Evolutionary conservation across 1,139 yeast species (phyloP).

Genomic region (Kluyveromyces sp.): DNA sequence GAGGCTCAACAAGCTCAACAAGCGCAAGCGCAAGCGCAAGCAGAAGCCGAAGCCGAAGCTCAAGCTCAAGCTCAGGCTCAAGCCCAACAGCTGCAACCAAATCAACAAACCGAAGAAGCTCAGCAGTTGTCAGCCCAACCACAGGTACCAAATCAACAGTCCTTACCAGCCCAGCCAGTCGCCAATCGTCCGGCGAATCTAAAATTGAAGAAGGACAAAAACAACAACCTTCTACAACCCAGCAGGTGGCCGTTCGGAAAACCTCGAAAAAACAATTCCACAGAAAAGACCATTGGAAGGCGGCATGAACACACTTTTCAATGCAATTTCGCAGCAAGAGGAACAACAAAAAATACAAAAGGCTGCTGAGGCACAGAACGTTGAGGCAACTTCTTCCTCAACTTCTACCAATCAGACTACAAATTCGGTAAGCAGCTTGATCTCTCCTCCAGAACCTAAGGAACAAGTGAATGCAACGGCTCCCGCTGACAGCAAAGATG

Average conservation of each 20-base stretch:
- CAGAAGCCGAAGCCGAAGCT: too few relatives aligned
- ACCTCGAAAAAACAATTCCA: conserved; percentile 14
- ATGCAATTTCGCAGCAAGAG: conserved; percentile 15
- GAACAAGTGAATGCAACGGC: too few relatives aligned
- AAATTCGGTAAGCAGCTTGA: too few relatives aligned
- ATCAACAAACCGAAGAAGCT: background rate
- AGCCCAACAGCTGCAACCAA: background rate
- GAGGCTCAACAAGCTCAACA: conserved; percentile 14
- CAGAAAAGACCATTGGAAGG: conserved; percentile 26
- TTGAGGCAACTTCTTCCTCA: background rate
- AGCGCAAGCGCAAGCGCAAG: background rate
- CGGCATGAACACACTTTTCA: conserved; percentile 26
- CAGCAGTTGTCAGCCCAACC: background rate
- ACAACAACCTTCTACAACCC: background rate
- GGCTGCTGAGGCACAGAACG: conserved; percentile 2
- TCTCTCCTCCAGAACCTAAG: too few relatives aligned
- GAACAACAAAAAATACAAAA: conserved; percentile 14
- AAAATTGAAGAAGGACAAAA: too few relatives aligned
- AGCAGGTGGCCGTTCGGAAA: background rate
- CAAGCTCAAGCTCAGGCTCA: background rate
- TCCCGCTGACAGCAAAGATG: too few relatives aligned
- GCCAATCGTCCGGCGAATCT: too few relatives aligned
- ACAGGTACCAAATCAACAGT: too few relatives aligned
- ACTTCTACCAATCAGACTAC: too few relatives aligned
- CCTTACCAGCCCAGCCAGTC: background rate